Conservation (phyloP, 2,329 filamentous ascomycete genomes). For the Balansia obtecta region DNA sequence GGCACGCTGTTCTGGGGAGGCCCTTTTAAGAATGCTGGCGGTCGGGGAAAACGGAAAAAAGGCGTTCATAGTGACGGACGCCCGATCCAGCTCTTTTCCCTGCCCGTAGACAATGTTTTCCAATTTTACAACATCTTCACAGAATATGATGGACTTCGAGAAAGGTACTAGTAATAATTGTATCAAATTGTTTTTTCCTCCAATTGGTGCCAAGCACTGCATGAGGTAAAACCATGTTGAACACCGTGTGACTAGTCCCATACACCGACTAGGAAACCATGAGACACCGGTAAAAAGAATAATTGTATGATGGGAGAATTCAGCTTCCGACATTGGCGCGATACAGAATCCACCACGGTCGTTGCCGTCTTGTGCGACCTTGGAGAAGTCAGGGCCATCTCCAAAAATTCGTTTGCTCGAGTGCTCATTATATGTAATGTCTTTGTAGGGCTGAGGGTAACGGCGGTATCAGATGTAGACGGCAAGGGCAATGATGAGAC, state of each 20-base stretch:
- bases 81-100: constrained; percentile 30
- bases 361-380: neutral
- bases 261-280: too few species aligned
- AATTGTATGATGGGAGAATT: constrained; percentile 3
- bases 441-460: constrained; percentile 3
- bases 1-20: constrained; percentile 18
- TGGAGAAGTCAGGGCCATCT: constrained; percentile 5
- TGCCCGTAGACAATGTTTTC: constrained; percentile 30
- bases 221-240: too few species aligned
- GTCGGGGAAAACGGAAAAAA: constrained; percentile 20
- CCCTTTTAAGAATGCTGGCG: constrained; percentile 20
- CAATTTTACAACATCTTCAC: constrained; percentile 26
- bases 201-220: too few species aligned
- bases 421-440: constrained; percentile 4
- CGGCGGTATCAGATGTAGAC: neutral
- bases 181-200: too few species aligned
- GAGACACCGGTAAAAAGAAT: too few species aligned
- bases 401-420: constrained; percentile 3
- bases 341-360: neutral
- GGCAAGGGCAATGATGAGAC: neutral
- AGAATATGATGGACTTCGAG: constrained; percentile 26
- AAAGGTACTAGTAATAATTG: constrained; percentile 28
- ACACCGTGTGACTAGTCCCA: too few species aligned
- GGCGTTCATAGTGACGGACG: constrained; percentile 18
- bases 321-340: neutral